Evolutionary conservation across 2,329 filamentous ascomycete species (phyloP).

Genomic region (Diplocarpon rosae): DNA sequence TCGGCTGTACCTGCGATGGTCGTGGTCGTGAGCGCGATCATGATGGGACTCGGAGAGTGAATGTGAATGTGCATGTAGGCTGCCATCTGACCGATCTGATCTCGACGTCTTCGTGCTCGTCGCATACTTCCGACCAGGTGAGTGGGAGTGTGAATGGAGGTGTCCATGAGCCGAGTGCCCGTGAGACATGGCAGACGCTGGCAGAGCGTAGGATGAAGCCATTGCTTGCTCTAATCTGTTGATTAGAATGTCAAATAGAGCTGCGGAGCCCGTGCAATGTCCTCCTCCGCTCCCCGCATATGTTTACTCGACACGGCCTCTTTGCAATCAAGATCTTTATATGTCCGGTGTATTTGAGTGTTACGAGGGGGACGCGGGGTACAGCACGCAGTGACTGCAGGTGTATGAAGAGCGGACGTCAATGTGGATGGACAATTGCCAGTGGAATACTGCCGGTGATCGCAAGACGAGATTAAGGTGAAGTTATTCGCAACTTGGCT

Average conservation of each 20-base stretch:
- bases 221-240: conserved; percentile 14
- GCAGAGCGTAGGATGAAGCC: conserved; percentile 28
- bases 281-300: conserved; percentile 12
- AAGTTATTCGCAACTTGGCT: conserved; percentile 5
- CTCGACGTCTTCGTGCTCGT: conserved; percentile 16
- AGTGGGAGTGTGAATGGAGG: conserved; percentile 29
- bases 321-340: conserved; percentile 7
- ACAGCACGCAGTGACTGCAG: no score
- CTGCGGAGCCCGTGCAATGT: conserved; percentile 13
- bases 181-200: conserved; percentile 25
- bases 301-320: conserved; percentile 4
- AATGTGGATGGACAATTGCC: no score
- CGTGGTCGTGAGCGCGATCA: conserved; percentile 11
- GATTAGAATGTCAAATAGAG: conserved; percentile 12
- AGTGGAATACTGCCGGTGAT: no score
- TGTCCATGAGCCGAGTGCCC: conserved; percentile 25
- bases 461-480: neutral
- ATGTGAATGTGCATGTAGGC: conserved; percentile 22
- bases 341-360: neutral
- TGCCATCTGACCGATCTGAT: conserved; percentile 21
- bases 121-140: conserved; percentile 25
- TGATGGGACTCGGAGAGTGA: conserved; percentile 22
- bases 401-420: no score
- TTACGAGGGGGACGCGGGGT: no score
- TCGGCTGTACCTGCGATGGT: conserved; percentile 11